Evolutionary conservation across 1,284 basidiomycete genomes (phyloP), one percentile per base, ranked within the genome.

Genomic region (Cerrena zonata): DNA sequence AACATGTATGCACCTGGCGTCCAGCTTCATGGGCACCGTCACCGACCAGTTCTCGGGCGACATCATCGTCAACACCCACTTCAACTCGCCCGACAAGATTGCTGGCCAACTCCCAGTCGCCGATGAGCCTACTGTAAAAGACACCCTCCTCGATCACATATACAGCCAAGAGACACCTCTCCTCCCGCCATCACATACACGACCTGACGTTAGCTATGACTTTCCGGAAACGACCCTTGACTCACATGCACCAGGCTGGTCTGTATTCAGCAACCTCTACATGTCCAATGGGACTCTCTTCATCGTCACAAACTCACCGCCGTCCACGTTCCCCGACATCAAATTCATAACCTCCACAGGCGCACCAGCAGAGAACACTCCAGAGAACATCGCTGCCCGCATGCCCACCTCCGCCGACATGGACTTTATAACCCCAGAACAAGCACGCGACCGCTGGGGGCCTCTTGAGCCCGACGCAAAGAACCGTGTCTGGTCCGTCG

Each of bases 181-280:
- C 18, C 19, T n/a, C 5, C 24, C 30, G 15, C 18, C 38, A n/a
- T 37, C 11, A 7, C 40, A 11, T 19, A 22, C 30, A 5, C 30
- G n/a, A 18, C 18, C 56, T 22, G 61, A 64, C 44, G 39, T 62
- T 39, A 47, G 58, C 12, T 52, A 61, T 36, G 59, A 51, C 7
- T 58, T 83, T 4, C 77, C 78, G 0, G 68, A 73, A 49, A 86
- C 84, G 0, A 68, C 71, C 12, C 59, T 86, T 21, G 61, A 80
- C 10, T 71, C 77, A n/a, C 84, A 86, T 51, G 80, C 79, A 13
- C 81, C 82, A 39, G 89, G 90, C 39, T 92, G 89, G 87, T 91
- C 89, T 0, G 67, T 91, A 27, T 89, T 89, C 64, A 76, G 78
- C 42, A 80, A 89, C 59, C 64, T 92, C 12, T 91, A 91, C 72